Base-by-base conservation (phyloP, 116 monocot species). In the Trichopus zeylanicus region DNA sequence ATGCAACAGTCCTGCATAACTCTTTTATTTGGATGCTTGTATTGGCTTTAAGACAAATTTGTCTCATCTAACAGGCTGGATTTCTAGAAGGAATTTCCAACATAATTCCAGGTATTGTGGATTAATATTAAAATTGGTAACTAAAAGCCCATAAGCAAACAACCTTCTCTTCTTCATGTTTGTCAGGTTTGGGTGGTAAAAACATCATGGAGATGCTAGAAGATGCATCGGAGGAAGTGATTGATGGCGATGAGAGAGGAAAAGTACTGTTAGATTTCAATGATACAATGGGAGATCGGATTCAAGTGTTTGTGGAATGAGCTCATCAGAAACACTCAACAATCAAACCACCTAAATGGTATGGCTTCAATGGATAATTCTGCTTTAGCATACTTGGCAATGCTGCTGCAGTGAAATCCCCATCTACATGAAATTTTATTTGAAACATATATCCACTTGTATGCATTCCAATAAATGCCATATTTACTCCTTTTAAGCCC, bases 301-400 rank as follows among this genome's bases (percentile, higher is more conserved):
- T 94, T 69, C 89, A 89, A 54, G 94, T 94, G 42, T 78, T 81
- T 51, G 35, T 94, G 18, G 94, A 86, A 59, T 94, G 73, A 94
- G 35, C n/a, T n/a, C n/a, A n/a, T n/a, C n/a, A n/a, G n/a, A n/a
- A n/a, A n/a, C n/a, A n/a, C n/a, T n/a, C n/a, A n/a, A n/a, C n/a
- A n/a, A n/a, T n/a, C n/a, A n/a, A n/a, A n/a, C n/a, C n/a, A n/a
- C n/a, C n/a, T n/a, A n/a, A n/a, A n/a, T n/a, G n/a, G n/a, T n/a
- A n/a, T n/a, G n/a, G n/a, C n/a, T n/a, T n/a, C n/a, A n/a, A n/a
- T n/a, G n/a, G n/a, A n/a, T n/a, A n/a, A n/a, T n/a, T n/a, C n/a
- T n/a, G n/a, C n/a, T n/a, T n/a, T n/a, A n/a, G n/a, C n/a, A n/a
- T n/a, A n/a, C n/a, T n/a, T n/a, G n/a, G n/a, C n/a, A n/a, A n/a